These are phyloP conservation scores for Parmales sp. DNA, from an alignment of 108 stramenopile species.

Conservation along the genomic window DNA sequence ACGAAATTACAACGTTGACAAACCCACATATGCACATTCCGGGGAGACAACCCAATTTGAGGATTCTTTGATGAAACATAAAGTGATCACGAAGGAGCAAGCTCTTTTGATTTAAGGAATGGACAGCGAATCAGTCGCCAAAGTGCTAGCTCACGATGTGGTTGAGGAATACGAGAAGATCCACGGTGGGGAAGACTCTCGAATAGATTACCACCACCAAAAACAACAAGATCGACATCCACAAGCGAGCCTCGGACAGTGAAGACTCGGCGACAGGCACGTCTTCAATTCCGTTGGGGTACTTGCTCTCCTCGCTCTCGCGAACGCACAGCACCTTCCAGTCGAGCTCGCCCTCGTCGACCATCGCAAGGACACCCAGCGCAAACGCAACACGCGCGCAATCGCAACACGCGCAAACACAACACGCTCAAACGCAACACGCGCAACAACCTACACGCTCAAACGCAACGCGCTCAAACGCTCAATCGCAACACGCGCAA, in stretches of 20 bases:
- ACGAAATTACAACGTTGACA: constrained; percentile 14
- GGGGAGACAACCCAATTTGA: constrained; percentile 66
- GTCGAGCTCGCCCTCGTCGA: constrained; percentile 44
- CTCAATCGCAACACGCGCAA: no score
- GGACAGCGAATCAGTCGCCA: constrained; percentile 2
- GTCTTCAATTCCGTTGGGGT: constrained; percentile 44
- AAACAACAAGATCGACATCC: background rate
- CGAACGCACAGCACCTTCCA: constrained; percentile 88
- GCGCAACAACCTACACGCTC: no score
- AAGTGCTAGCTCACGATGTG: background rate
- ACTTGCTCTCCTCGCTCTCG: constrained; percentile 79
- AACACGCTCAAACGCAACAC: no score
- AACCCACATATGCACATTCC: constrained; percentile 42
- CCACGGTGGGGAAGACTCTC: background rate
- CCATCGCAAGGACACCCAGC: constrained; percentile 22
- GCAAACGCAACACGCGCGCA: background rate
- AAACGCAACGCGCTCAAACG: no score
- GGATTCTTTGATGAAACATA: constrained; percentile 56
- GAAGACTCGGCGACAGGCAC: constrained; percentile 18
- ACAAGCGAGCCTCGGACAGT: constrained; percentile 4
- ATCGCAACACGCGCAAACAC: no score
- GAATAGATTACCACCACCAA: background rate
- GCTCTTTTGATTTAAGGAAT: constrained; percentile 34
- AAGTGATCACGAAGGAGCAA: constrained; percentile 55
- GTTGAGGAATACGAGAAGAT: no score